Evolutionary conservation across 768 basidiomycete species (phyloP).

Genomic region (Panellus pusillus): DNA sequence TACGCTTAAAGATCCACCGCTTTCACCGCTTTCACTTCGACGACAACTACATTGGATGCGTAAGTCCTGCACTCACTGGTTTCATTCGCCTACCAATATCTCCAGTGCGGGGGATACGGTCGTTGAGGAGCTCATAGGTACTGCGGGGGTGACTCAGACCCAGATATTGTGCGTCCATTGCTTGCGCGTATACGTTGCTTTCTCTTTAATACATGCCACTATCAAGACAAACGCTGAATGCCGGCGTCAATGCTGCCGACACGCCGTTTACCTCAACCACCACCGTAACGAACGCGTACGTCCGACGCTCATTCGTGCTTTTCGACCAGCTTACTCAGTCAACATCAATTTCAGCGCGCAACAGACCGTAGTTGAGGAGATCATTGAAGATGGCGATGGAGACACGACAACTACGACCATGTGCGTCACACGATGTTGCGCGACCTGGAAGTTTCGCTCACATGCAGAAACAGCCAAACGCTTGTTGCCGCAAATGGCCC

Average conservation of each 20-base stretch:
- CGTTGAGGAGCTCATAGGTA: too few species aligned
- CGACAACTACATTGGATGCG: constrained; percentile 6
- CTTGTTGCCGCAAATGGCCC: not conserved
- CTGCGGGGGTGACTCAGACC: too few species aligned
- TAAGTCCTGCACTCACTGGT: not conserved
- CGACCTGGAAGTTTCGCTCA: not conserved
- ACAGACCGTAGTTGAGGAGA: constrained; percentile 10
- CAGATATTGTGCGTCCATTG: too few species aligned
- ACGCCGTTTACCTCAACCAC: too few species aligned
- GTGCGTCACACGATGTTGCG: not conserved
- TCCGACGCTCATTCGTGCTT: not conserved
- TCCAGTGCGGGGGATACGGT: too few species aligned
- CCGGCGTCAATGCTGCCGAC: too few species aligned
- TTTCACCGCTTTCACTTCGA: not conserved
- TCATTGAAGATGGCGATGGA: constrained; percentile 8
- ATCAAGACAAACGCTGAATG: too few species aligned
- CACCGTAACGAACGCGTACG: not conserved
- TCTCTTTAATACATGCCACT: too few species aligned
- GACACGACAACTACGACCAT: constrained; percentile 2
- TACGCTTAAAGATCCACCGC: not conserved
- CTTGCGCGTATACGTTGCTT: too few species aligned
- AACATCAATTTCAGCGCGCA: constrained; percentile 1
- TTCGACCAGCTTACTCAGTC: too few species aligned
- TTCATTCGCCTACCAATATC: not conserved
- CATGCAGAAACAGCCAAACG: constrained; percentile 7